Percentiles rank a stretch among this genome's conserved stretches.
phyloP scores from a whole-genome alignment of 352 stramenopile species.

The Globisporangium paddicum region DNA sequence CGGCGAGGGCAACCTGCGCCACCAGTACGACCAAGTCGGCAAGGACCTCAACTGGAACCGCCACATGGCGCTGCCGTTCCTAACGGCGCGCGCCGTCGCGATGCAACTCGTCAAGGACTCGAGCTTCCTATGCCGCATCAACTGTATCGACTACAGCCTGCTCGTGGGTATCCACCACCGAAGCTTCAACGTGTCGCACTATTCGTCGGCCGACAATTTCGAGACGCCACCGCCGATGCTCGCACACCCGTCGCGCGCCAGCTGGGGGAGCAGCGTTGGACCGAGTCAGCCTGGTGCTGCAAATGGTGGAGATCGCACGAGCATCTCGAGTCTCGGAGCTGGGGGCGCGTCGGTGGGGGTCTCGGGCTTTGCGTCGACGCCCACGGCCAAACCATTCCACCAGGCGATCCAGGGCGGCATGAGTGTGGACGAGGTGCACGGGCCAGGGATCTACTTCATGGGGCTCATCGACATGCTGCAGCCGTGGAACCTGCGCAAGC shows the following conservation, averaged over 20 bases:
- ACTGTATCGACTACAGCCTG: conserved; percentile 95
- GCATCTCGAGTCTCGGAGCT: conserved; percentile 10
- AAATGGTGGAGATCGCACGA: conserved; percentile 7
- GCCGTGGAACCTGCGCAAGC: conserved; percentile 92
- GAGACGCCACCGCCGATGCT: conserved; percentile 21
- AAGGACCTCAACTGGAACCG: conserved; percentile 86
- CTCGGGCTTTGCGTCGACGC: neutral
- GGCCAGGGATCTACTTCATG: conserved; percentile 93
- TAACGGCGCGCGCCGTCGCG: conserved; percentile 51
- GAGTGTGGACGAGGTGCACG: conserved; percentile 83
- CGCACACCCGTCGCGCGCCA: conserved; percentile 5
- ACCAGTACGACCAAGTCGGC: conserved; percentile 78
- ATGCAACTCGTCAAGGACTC: conserved; percentile 83
- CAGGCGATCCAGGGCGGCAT: conserved; percentile 48
- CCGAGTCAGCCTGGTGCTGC: neutral
- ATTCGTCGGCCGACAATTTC: conserved; percentile 48
- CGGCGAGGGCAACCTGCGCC: conserved; percentile 58
- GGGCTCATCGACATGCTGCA: conserved; percentile 95
- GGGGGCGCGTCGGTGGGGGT: neutral
- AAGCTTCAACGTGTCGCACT: conserved; percentile 77
- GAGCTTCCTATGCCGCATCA: conserved; percentile 88
- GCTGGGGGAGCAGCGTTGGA: conserved; percentile 12
- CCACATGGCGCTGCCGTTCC: conserved; percentile 60
- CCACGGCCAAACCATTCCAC: conserved; percentile 45
- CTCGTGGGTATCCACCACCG: conserved; percentile 92